Percentiles rank a stretch among this genome's conserved stretches.
Conservation (phyloP, 257 asterid genomes). For the Scutellaria galericulata region DNA sequence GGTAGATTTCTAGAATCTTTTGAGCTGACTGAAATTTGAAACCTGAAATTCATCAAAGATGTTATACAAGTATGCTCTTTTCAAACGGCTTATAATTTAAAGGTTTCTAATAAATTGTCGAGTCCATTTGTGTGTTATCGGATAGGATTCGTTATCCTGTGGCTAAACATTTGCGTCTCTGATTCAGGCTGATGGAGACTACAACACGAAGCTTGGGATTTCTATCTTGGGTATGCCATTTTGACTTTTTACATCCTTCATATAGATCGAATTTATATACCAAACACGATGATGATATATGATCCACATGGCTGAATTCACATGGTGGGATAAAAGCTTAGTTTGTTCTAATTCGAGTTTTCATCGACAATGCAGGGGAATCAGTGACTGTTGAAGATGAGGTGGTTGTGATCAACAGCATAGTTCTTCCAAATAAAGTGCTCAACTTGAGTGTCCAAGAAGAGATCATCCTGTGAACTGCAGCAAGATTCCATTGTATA, state of each 20-base stretch:
- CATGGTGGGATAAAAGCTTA: not conserved
- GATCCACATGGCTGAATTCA: not conserved
- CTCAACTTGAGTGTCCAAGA: conserved; percentile 77
- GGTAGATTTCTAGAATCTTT: conserved; percentile 42
- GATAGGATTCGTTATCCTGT: not conserved
- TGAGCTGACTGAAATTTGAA: conserved; percentile 4
- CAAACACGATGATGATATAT: not conserved
- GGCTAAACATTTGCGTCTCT: conserved; percentile 23
- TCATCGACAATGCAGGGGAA: conserved; percentile 59
- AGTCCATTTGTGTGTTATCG: not conserved
- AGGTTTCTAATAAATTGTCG: not conserved
- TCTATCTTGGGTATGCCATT: conserved; percentile 66
- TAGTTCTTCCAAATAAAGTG: conserved; percentile 85
- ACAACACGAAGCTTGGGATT: conserved; percentile 74
- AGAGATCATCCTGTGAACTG: conserved; percentile 70
- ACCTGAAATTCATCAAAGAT: not conserved
- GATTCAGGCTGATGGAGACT: conserved; percentile 77
- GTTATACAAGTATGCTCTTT: not conserved
- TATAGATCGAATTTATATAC: not conserved
- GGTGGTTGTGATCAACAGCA: conserved; percentile 73
- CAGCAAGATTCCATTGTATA: conserved; percentile 1
- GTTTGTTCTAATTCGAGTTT: not conserved
- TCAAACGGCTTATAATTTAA: not conserved
- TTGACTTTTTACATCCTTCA: not conserved
- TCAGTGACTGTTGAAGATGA: conserved; percentile 82